Evolutionary conservation across 352 stramenopile species (phyloP).

Genomic region (Phytophthora kernoviae): DNA sequence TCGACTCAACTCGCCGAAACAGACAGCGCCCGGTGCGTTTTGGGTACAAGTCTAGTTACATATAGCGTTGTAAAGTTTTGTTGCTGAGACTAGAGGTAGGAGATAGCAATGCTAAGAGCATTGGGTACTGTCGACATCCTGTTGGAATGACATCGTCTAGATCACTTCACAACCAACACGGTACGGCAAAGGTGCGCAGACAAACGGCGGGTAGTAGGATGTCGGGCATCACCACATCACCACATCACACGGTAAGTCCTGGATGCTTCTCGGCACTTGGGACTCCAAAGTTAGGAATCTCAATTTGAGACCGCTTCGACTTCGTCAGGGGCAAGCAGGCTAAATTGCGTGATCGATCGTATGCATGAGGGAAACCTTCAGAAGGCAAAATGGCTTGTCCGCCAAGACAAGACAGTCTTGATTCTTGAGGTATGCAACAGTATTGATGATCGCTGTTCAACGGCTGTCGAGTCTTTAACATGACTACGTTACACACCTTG

Average conservation of each 20-base stretch:
- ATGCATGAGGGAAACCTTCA: no score
- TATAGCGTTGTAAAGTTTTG: not conserved
- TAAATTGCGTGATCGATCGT: not conserved
- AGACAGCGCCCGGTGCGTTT: no score
- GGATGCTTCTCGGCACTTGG: not conserved
- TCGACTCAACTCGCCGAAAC: not conserved
- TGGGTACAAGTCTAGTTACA: no score
- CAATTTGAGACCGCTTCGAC: not conserved
- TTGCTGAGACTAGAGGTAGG: not conserved
- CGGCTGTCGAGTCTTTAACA: no score
- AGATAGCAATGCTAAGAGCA: not conserved
- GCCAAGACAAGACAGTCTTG: no score
- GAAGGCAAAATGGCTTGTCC: no score
- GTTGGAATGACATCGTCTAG: not conserved
- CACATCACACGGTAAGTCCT: not conserved
- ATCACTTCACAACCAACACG: not conserved
- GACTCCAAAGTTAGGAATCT: not conserved
- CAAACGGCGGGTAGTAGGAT: not conserved
- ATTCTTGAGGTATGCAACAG: no score
- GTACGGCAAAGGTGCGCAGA: not conserved
- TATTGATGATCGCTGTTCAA: no score
- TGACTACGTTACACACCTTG: no score
- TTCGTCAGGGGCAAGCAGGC: not conserved
- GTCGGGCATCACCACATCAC: conserved; percentile 1
- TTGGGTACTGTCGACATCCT: not conserved